Percentiles rank a stretch among this genome's conserved stretches.
Conservation (phyloP, 441 rosid species). For the Jatropha podagrica region DNA sequence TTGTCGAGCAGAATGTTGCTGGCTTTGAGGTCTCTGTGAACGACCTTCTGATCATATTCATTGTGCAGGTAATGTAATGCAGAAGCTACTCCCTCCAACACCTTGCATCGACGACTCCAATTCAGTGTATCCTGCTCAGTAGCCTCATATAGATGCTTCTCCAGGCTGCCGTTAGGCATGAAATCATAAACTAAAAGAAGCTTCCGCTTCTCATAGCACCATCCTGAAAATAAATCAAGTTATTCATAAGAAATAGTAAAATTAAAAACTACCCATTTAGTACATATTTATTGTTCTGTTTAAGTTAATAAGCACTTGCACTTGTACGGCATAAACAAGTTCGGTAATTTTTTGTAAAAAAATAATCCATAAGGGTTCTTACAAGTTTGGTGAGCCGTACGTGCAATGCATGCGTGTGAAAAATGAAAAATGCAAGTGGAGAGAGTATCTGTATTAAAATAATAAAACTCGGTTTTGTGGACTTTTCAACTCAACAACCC, state of each 20-base stretch:
- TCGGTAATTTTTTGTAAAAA: no score
- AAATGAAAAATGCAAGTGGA: no score
- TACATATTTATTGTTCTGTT: no score
- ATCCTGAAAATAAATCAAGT: slow-evolving; percentile 33
- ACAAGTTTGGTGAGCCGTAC: no score
- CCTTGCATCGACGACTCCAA: slow-evolving; percentile 44
- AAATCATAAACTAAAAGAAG: slow-evolving; percentile 49
- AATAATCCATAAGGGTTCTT: no score
- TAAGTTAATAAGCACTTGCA: no score
- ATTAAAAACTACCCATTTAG: no score
- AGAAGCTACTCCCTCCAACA: slow-evolving; percentile 47
- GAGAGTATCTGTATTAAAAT: no score
- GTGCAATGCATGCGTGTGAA: no score
- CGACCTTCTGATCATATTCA: slow-evolving; percentile 55
- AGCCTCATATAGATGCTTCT: slow-evolving; percentile 36
- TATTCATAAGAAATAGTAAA: not conserved
- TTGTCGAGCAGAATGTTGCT: slow-evolving; percentile 56
- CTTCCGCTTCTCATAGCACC: slow-evolving; percentile 56
- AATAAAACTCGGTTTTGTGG: no score
- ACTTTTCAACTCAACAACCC: no score
- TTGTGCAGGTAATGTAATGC: slow-evolving; percentile 57
- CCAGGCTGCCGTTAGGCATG: slow-evolving; percentile 66
- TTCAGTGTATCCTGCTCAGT: slow-evolving; percentile 25
- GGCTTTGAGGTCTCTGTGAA: slow-evolving; percentile 63
- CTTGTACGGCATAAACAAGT: no score